These are phyloP conservation scores for Trichoderma harzianum DNA, from an alignment of 2,329 filamentous ascomycete genomes.

Conservation along the genomic window DNA sequence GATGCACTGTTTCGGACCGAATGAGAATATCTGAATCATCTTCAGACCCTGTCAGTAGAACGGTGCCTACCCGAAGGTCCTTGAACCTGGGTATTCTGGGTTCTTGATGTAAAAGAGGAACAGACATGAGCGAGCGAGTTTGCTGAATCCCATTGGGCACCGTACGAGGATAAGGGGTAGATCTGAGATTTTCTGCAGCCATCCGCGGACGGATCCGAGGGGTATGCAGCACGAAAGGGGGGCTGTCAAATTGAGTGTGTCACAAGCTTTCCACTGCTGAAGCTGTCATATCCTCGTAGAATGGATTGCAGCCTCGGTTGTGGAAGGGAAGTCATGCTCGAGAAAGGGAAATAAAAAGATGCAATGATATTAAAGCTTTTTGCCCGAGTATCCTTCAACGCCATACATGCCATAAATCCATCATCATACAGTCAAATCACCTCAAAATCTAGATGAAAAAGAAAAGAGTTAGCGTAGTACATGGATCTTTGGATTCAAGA, in stretches of 20 bases:
- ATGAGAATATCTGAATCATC: neutral
- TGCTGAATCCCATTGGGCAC: neutral
- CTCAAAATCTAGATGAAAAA: slow-evolving; percentile 32
- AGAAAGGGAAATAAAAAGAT: neutral
- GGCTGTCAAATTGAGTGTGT: slow-evolving; percentile 2
- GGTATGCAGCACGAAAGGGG: neutral
- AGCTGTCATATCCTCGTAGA: neutral
- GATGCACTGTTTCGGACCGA: slow-evolving; percentile 10
- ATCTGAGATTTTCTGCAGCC: slow-evolving; percentile 12
- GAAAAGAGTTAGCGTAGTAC: slow-evolving; percentile 18
- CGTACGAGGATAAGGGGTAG: neutral
- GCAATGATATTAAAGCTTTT: slow-evolving; percentile 19
- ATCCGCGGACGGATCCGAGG: slow-evolving; percentile 3
- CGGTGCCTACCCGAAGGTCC: neutral
- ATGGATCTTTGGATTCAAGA: neutral
- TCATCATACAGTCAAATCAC: slow-evolving; percentile 19
- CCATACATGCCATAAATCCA: slow-evolving; percentile 20
- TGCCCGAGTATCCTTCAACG: slow-evolving; percentile 18
- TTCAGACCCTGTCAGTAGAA: neutral
- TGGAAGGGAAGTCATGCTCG: neutral
- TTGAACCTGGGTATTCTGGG: neutral
- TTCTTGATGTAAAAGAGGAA: neutral
- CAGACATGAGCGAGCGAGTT: neutral
- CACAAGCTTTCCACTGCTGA: neutral
- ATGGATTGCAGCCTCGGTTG: neutral